Evolutionary conservation across 768 basidiomycete species (phyloP), one percentile per base, ranked within the genome.

Genomic region (Leucocoprinus sp.): DNA sequence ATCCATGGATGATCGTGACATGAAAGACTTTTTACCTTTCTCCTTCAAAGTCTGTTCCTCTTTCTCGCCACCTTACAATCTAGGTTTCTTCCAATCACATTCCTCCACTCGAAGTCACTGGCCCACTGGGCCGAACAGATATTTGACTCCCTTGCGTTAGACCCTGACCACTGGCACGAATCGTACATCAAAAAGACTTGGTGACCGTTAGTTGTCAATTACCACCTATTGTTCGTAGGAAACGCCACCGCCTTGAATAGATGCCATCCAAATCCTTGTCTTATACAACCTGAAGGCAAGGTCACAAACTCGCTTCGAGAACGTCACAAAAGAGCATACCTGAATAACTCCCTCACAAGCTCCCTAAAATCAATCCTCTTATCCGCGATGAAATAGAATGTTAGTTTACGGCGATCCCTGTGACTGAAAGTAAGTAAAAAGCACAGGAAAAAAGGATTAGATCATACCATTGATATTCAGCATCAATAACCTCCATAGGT

Each of bases 401-500:
- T 98, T 51, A 99, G 66, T 68, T 98, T 98, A 62, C 93, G 88
- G 48, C 95, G 87, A 64, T 99, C 95, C 91, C 91, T 93, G 55
- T 17, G 40, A 14, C 11, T n/a, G 1, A 19, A 42, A 9, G 41
- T 24, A 19, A 45, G 34, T 35, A 50, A 23, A 21, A 17, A 45
- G 5, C 15, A 31, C 40, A 43, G 41, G 34, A 8, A 23, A 8
- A 12, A 45, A 36, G 1, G 11, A 28, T 28, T 19, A 19, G 67
- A 84, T 67, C 84, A 22, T 46, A 93, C 93, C 93, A 98, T 60
- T 99, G 95, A 68, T 93, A 99, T 65, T 98, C 95, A 24, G 93
- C 95, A 63, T 97, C 95, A 39, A 96, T 82, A 48, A 99, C 93
- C 64, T 97, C 91, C 95, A 99, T 99, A 14, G 93, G 93, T 58